A percentile compares a stretch with the other conserved stretches of the same genome.
Conservation (phyloP, 352 stramenopile species). For the Phytophthora sp. region DNA sequence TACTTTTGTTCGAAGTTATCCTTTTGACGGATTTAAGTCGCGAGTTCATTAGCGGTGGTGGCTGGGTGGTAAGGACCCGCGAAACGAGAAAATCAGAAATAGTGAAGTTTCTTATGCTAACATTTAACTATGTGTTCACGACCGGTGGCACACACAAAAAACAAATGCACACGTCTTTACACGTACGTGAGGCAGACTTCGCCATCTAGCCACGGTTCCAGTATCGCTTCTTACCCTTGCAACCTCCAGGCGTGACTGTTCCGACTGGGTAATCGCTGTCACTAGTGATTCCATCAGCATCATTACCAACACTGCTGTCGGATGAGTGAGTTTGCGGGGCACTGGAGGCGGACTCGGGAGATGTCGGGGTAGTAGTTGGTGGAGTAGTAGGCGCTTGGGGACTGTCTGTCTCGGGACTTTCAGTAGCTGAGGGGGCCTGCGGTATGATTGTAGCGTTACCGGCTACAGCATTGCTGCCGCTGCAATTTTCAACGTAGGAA, state of each 20-base stretch:
- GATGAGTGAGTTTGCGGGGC: neutral
- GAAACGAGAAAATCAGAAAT: too few relatives aligned
- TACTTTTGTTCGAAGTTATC: too few relatives aligned
- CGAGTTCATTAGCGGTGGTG: too few relatives aligned
- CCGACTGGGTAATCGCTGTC: constrained; percentile 8
- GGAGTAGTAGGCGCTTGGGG: constrained; percentile 2
- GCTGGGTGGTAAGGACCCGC: too few relatives aligned
- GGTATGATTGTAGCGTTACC: constrained; percentile 16
- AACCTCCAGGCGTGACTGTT: constrained; percentile 15
- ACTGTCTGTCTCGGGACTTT: neutral
- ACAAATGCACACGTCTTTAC: too few relatives aligned
- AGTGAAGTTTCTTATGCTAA: too few relatives aligned
- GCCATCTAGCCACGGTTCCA: constrained; percentile 5
- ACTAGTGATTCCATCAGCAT: neutral
- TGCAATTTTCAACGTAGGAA: constrained; percentile 47
- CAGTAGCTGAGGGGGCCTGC: neutral
- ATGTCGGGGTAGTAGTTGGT: neutral
- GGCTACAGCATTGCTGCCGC: constrained; percentile 17
- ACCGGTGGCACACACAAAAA: too few relatives aligned
- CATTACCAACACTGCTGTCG: constrained; percentile 9
- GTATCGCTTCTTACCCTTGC: constrained; percentile 13
- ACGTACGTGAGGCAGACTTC: too few relatives aligned
- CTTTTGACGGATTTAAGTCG: too few relatives aligned
- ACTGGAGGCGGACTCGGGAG: too few relatives aligned
- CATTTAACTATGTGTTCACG: too few relatives aligned